Evolutionary conservation across 2,329 filamentous ascomycete genomes (phyloP), one percentile per base, ranked within the genome.

Genomic region (Didymella sp.): DNA sequence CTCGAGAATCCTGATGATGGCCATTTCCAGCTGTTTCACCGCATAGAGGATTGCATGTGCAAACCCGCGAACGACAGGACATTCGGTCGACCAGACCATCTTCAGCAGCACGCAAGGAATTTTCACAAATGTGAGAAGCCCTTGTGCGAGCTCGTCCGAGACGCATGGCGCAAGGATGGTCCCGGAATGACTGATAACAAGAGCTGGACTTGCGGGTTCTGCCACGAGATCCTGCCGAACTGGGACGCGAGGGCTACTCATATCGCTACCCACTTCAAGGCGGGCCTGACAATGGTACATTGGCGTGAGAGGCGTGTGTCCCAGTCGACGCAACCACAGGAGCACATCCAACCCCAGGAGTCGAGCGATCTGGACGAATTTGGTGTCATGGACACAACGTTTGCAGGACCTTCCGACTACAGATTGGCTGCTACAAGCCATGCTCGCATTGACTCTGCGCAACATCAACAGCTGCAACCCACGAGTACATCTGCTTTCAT

Each of bases 41-140:
- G 73, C 9, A 71, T 76, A 30, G 28, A 44, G 11, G 73, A 74
- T n/a, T 76, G 72, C 44, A 57, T 62, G 15, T 65, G 60, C 33
- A 69, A 73, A 28, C 46, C 60, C 7, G 59, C 62, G 15, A 40
- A 57, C 5, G 72, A 76, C 9, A 53, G 73, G 41, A 76, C 72
- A 2, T 75, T 73, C 38, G 63, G 67, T 28, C 56, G 73, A 19
- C 72, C 72, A 1, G 72, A 74, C 37, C 72, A 75, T 33, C 63
- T 75, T 2, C 59, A 72, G 5, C 72, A 75, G 44, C 72, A 75
- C 28, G 64, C 72, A 13, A 72, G 64, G 33, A 75, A 74, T 41
- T 74, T 73, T 46, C 73, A 75, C 46, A 62, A 60, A 28, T 57
- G 64, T 0, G 61, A 61, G 1, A 44, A 52, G 12, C 43, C 54